A percentile compares a stretch with the other conserved stretches of the same genome.
These are phyloP conservation scores for Erodium trifolium DNA, from an alignment of 441 rosid species.

Conservation along the genomic window DNA sequence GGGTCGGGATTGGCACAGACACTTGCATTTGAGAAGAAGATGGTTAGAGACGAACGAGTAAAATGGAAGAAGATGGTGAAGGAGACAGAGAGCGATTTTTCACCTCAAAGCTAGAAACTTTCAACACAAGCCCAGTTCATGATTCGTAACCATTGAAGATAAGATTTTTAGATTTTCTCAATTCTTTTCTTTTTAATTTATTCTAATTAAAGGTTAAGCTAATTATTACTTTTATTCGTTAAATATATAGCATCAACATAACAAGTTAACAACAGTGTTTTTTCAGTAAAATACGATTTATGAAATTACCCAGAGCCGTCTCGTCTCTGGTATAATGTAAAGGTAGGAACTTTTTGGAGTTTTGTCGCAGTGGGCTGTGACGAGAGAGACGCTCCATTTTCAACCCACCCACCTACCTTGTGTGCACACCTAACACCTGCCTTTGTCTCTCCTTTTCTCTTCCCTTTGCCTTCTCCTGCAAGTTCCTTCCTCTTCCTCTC, in stretches of 20 bases:
- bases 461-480: neutral
- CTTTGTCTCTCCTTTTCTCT: neutral
- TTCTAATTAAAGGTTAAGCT: no score
- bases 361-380: neutral
- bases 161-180: neutral
- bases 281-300: no score
- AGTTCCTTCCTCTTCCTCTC: neutral
- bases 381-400: neutral
- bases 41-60: neutral
- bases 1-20: conserved; percentile 45
- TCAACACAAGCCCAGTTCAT: neutral
- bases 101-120: neutral
- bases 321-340: neutral
- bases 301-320: neutral
- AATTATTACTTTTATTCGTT: no score
- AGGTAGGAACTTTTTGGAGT: neutral
- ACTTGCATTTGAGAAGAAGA: conserved; percentile 20
- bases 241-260: no score
- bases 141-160: neutral
- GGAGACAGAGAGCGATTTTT: neutral
- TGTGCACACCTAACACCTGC: neutral
- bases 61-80: neutral
- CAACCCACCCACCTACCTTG: neutral
- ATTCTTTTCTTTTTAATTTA: no score
- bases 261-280: no score